Conservation (phyloP, 1,139 yeast genomes). For the Lodderomyces pseudojiufengensis region DNA sequence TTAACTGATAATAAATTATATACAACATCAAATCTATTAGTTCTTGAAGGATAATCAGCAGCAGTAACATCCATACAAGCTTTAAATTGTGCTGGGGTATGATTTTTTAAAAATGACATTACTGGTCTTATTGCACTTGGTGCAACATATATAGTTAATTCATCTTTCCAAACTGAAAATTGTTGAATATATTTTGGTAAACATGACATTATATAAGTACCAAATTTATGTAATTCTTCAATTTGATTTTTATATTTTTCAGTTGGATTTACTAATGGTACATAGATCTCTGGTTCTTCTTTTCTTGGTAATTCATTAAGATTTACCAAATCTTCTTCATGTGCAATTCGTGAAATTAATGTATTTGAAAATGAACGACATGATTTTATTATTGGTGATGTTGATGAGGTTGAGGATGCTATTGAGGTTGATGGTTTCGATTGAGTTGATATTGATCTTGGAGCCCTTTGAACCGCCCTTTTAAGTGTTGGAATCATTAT, state of each 20-base stretch:
- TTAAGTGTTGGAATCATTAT: not conserved
- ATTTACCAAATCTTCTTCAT: constrained; percentile 33
- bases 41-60: constrained; percentile 81
- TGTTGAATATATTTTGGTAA: constrained; percentile 82
- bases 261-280: constrained; percentile 72
- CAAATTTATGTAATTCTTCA: constrained; percentile 81
- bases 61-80: constrained; percentile 79
- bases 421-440: constrained; percentile 4
- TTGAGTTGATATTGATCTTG: not conserved
- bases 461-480: constrained; percentile 3
- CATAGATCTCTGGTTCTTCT: constrained; percentile 33
- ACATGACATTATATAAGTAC: constrained; percentile 72
- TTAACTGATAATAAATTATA: constrained; percentile 79
- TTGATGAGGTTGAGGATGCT: too few relatives aligned
- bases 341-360: constrained; percentile 11
- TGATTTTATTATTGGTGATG: not conserved
- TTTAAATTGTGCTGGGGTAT: constrained; percentile 79
- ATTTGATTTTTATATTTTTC: constrained; percentile 66
- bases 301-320: constrained; percentile 40
- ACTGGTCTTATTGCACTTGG: constrained; percentile 74
- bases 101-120: constrained; percentile 67
- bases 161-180: constrained; percentile 89
- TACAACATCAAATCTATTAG: constrained; percentile 82
- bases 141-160: constrained; percentile 70
- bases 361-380: constrained; percentile 10